Evolutionary conservation across 2,329 filamentous ascomycete genomes (phyloP).

Genomic region (Sarocladium oryzae): DNA sequence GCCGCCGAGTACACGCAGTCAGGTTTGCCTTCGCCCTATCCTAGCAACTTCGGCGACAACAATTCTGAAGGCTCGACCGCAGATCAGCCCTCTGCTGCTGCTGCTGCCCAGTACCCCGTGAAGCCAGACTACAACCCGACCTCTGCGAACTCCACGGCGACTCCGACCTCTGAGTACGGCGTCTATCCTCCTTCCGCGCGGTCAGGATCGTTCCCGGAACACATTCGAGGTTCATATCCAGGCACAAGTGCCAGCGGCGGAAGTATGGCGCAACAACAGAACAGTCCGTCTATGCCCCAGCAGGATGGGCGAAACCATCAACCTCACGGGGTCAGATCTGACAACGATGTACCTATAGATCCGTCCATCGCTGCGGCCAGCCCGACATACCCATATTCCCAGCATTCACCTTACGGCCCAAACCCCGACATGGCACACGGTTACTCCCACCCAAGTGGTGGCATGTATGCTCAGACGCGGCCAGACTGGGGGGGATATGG

Average conservation of each 20-base stretch:
- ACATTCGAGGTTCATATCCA: conserved; percentile 78
- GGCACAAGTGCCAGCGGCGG: conserved; percentile 66
- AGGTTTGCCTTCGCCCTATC: conserved; percentile 76
- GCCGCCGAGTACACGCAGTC: conserved; percentile 75
- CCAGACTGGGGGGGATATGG: conserved; percentile 70
- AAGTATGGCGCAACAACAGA: conserved; percentile 94
- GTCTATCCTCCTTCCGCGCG: conserved; percentile 69
- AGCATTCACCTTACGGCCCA: conserved; percentile 82
- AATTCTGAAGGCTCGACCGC: conserved; percentile 79
- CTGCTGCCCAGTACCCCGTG: conserved; percentile 67
- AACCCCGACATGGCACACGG: conserved; percentile 81
- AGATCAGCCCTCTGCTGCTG: conserved; percentile 84
- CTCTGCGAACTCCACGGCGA: conserved; percentile 47
- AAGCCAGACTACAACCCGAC: conserved; percentile 74
- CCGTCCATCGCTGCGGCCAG: conserved; percentile 90
- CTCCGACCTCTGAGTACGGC: conserved; percentile 84
- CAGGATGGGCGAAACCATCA: conserved; percentile 76
- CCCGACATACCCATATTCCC: conserved; percentile 74
- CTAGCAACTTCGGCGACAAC: conserved; percentile 58
- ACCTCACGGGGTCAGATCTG: conserved; percentile 78
- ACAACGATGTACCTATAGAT: conserved; percentile 98
- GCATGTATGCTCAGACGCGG: conserved; percentile 62
- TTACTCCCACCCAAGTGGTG: conserved; percentile 56
- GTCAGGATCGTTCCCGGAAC: conserved; percentile 80
- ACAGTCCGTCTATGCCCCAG: conserved; percentile 93